These are phyloP conservation scores for Protostelium mycophagum DNA, from an alignment of 78 protist genomes.

Conservation along the genomic window DNA sequence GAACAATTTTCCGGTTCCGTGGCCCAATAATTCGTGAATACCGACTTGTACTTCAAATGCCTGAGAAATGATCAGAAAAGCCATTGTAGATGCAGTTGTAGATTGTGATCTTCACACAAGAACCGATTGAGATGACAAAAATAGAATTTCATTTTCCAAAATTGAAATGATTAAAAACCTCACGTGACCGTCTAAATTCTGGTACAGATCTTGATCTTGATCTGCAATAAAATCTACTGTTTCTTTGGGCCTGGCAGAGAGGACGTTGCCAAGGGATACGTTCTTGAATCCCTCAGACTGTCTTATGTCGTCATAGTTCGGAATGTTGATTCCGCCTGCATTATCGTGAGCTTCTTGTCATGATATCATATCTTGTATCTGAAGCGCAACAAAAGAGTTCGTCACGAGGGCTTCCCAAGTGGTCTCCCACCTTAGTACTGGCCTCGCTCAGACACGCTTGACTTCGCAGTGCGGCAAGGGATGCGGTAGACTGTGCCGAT, in stretches of 20 bases:
- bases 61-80: neutral
- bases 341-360: neutral
- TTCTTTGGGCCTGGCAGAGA: slow-evolving; percentile 25
- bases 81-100: neutral
- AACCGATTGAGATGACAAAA: too few relatives aligned
- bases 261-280: slow-evolving; percentile 70
- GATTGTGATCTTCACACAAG: too few relatives aligned
- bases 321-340: slow-evolving; percentile 26
- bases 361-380: too few relatives aligned
- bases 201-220: slow-evolving; percentile 38
- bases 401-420: too few relatives aligned
- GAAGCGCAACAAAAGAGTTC: too few relatives aligned
- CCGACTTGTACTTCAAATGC: slow-evolving; percentile 78
- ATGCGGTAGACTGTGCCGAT: too few relatives aligned
- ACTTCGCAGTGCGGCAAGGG: too few relatives aligned
- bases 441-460: too few relatives aligned
- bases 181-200: slow-evolving; percentile 1
- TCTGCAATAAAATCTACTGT: slow-evolving; percentile 35
- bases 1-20: slow-evolving; percentile 74
- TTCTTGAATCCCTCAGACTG: slow-evolving; percentile 78
- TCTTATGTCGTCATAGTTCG: slow-evolving; percentile 73
- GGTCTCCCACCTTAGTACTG: too few relatives aligned
- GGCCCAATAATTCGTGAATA: slow-evolving; percentile 80
- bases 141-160: too few relatives aligned
- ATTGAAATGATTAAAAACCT: neutral